A percentile compares a stretch with the other conserved stretches of the same genome.
phyloP scores from a whole-genome alignment of 148 eudicot species.

The Camellia sinensis region DNA sequence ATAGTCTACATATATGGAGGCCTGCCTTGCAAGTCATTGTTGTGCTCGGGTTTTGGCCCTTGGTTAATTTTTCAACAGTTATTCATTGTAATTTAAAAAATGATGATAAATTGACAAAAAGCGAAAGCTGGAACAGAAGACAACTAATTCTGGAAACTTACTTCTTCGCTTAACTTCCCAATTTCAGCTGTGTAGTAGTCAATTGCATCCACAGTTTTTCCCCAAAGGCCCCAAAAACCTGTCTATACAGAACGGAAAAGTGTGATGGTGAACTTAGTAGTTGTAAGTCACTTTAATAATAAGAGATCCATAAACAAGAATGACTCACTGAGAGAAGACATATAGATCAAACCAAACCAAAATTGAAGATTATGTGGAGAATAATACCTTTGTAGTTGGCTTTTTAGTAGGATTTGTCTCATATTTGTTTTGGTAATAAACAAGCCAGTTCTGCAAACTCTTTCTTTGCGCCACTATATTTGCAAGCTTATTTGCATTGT shows the following conservation, averaged over 20 bases:
- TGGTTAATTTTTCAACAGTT: too few species aligned
- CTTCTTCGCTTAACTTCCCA: conserved; percentile 58
- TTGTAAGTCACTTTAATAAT: not conserved
- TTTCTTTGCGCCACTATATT: conserved; percentile 75
- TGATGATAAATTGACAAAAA: not conserved
- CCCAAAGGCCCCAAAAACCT: conserved; percentile 98
- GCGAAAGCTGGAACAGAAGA: too few species aligned
- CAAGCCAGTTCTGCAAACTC: conserved; percentile 63
- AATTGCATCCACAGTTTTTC: conserved; percentile 75
- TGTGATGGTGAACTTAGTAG: conserved; percentile 8
- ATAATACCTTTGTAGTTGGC: conserved; percentile 73
- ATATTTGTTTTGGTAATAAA: conserved; percentile 71
- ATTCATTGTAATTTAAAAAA: not conserved
- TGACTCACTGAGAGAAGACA: not conserved
- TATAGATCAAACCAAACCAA: not conserved
- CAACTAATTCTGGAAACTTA: conserved; percentile 29
- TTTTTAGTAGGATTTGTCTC: conserved; percentile 65
- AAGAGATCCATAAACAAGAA: not conserved
- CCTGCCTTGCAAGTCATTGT: not conserved
- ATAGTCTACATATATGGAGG: not conserved
- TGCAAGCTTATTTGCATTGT: conserved; percentile 88
- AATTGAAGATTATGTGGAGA: not conserved
- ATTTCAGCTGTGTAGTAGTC: conserved; percentile 71
- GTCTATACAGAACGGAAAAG: conserved; percentile 48
- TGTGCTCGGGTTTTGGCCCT: too few species aligned